These are phyloP conservation scores for Sugiyamaella americana DNA, from an alignment of 805 yeast species.

Conservation along the genomic window DNA sequence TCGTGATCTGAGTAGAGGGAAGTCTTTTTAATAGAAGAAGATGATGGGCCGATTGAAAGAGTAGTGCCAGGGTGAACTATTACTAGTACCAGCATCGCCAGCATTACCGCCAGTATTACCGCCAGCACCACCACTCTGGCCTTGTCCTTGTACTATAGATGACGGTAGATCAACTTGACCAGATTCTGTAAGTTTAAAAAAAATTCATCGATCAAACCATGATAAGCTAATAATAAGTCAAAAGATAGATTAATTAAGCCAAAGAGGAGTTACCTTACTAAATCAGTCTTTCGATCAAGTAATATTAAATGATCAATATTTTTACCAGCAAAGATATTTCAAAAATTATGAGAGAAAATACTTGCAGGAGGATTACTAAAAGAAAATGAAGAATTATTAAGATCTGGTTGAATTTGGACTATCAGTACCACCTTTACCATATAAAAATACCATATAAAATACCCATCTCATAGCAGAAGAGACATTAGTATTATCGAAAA, in stretches of 20 bases:
- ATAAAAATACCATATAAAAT: too few relatives aligned
- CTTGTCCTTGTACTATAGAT: too few relatives aligned
- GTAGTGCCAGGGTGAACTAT: too few relatives aligned
- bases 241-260: slow-evolving; percentile 63
- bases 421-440: neutral
- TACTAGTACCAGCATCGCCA: slow-evolving; percentile 4
- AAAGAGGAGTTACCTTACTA: slow-evolving; percentile 67
- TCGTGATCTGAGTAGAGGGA: slow-evolving; percentile 34
- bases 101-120: slow-evolving; percentile 6
- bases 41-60: too few relatives aligned
- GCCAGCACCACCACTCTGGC: neutral
- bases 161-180: slow-evolving; percentile 31
- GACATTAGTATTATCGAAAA: slow-evolving; percentile 17
- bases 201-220: slow-evolving; percentile 74
- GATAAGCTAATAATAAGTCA: slow-evolving; percentile 70
- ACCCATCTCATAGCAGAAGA: too few relatives aligned
- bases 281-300: slow-evolving; percentile 72
- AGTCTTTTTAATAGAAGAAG: slow-evolving; percentile 21
- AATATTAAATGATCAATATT: slow-evolving; percentile 58
- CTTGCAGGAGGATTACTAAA: neutral
- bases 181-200: slow-evolving; percentile 40
- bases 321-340: slow-evolving; percentile 28
- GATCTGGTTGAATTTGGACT: neutral
- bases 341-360: slow-evolving; percentile 27
- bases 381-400: slow-evolving; percentile 2